Evolutionary conservation across 108 stramenopile genomes (phyloP).

Genomic region (Discostella pseudostelligera): DNA sequence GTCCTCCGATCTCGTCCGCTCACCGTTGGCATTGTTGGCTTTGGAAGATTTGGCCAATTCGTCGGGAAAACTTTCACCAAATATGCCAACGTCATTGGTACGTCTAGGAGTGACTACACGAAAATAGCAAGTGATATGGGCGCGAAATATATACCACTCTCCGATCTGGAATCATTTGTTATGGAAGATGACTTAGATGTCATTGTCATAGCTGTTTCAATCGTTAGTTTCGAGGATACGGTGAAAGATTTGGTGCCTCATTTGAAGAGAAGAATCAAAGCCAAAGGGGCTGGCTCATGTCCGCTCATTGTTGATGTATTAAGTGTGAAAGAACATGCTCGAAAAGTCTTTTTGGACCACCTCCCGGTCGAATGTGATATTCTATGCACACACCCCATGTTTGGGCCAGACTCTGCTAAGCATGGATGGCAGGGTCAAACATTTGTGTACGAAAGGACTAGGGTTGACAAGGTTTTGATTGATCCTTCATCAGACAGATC

Average conservation of each 20-base stretch:
- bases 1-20: slow-evolving; percentile 61
- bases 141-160: slow-evolving; percentile 50
- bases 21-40: slow-evolving; percentile 94
- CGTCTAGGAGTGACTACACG: slow-evolving; percentile 62
- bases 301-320: slow-evolving; percentile 95
- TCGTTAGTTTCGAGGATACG: slow-evolving; percentile 89
- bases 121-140: slow-evolving; percentile 58
- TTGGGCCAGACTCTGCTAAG: slow-evolving; percentile 54
- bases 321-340: slow-evolving; percentile 95
- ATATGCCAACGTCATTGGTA: slow-evolving; percentile 47
- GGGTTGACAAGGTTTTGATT: slow-evolving; percentile 62
- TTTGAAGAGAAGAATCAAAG: slow-evolving; percentile 35
- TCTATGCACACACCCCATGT: slow-evolving; percentile 99
- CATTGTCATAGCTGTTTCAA: slow-evolving; percentile 95
- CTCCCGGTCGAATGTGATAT: slow-evolving; percentile 90
- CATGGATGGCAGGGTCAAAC: slow-evolving; percentile 92
- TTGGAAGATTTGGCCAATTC: slow-evolving; percentile 93
- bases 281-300: slow-evolving; percentile 48
- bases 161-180: slow-evolving; percentile 56
- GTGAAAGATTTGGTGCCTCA: slow-evolving; percentile 45
- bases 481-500: slow-evolving; percentile 21
- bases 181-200: slow-evolving; percentile 61
- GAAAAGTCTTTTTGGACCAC: slow-evolving; percentile 76
- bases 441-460: slow-evolving; percentile 94
- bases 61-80: slow-evolving; percentile 64